These are phyloP conservation scores for Myochromella boudieri DNA, from an alignment of 768 basidiomycete genomes.

Conservation along the genomic window DNA sequence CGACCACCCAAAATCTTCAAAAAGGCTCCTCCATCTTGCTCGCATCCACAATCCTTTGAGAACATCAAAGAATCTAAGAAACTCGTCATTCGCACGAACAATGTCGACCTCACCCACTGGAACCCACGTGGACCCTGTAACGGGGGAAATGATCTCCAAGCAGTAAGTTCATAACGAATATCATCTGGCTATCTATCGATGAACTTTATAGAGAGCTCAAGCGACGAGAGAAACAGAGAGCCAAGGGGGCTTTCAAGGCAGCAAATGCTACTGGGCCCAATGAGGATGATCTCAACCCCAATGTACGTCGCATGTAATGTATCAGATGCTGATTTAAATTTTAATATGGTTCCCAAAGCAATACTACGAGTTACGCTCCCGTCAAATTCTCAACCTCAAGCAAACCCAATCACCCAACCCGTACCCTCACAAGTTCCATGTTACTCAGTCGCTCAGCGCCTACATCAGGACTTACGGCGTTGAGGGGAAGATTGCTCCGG, in stretches of 20 bases:
- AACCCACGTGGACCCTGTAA: background rate
- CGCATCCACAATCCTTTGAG: no score
- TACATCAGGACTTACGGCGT: constrained; percentile 75
- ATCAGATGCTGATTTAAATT: no score
- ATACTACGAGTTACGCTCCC: constrained; percentile 94
- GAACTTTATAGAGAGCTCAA: constrained; percentile 77
- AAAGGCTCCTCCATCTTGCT: no score
- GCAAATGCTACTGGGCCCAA: constrained; percentile 40
- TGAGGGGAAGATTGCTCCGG: constrained; percentile 69
- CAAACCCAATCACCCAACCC: constrained; percentile 86
- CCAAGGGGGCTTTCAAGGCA: constrained; percentile 69
- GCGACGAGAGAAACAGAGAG: constrained; percentile 85
- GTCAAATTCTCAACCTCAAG: constrained; percentile 84
- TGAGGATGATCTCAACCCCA: constrained; percentile 88
- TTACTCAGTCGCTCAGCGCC: constrained; percentile 67
- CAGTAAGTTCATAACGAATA: no score
- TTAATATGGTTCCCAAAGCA: constrained; percentile 72
- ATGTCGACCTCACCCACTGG: background rate
- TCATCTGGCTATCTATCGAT: no score
- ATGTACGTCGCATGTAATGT: constrained; percentile 78
- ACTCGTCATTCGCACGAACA: no score
- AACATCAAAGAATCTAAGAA: no score
- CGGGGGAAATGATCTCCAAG: no score
- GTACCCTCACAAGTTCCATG: constrained; percentile 99
- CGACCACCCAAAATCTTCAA: no score